A percentile compares a stretch with the other conserved stretches of the same genome.
Conservation (phyloP, 495 filamentous ascomycete species). For the Aspergillus cavernicola region DNA sequence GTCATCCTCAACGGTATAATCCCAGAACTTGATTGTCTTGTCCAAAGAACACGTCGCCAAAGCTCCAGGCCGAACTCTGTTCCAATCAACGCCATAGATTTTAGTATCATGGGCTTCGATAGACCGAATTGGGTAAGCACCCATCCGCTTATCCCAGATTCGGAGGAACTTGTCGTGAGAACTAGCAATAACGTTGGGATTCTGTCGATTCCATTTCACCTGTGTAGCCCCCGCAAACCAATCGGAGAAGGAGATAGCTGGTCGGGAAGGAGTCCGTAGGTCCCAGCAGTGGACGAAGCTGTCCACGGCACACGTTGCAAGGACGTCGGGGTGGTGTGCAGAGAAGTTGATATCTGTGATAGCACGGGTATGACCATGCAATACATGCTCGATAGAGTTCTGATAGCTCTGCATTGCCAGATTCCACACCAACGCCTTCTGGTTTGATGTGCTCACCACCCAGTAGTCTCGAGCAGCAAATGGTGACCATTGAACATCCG, state of each 20-base stretch:
- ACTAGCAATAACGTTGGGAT: constrained; percentile 80
- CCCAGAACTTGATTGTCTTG: constrained; percentile 92
- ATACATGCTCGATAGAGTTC: constrained; percentile 80
- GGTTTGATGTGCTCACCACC: constrained; percentile 91
- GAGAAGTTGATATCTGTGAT: constrained; percentile 98
- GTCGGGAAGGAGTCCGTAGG: constrained; percentile 68
- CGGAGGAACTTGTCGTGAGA: constrained; percentile 82
- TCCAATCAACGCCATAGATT: constrained; percentile 96
- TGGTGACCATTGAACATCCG: constrained; percentile 98
- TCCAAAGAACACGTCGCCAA: constrained; percentile 88
- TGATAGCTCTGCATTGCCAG: constrained; percentile 69
- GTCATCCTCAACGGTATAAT: constrained; percentile 62
- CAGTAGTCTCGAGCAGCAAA: constrained; percentile 86
- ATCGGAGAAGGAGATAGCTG: constrained; percentile 80
- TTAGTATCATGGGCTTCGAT: constrained; percentile 92
- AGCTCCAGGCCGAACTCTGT: constrained; percentile 64
- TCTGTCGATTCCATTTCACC: constrained; percentile 91
- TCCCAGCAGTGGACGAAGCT: constrained; percentile 96
- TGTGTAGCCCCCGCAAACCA: constrained; percentile 95
- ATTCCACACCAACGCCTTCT: constrained; percentile 95
- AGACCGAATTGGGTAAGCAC: constrained; percentile 72
- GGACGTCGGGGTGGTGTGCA: constrained; percentile 81
- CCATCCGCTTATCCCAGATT: constrained; percentile 87
- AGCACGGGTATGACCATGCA: constrained; percentile 83
- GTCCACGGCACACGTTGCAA: constrained; percentile 90